These are phyloP conservation scores for Leucosporidium scottii DNA, from an alignment of 768 basidiomycete genomes.

Conservation along the genomic window DNA sequence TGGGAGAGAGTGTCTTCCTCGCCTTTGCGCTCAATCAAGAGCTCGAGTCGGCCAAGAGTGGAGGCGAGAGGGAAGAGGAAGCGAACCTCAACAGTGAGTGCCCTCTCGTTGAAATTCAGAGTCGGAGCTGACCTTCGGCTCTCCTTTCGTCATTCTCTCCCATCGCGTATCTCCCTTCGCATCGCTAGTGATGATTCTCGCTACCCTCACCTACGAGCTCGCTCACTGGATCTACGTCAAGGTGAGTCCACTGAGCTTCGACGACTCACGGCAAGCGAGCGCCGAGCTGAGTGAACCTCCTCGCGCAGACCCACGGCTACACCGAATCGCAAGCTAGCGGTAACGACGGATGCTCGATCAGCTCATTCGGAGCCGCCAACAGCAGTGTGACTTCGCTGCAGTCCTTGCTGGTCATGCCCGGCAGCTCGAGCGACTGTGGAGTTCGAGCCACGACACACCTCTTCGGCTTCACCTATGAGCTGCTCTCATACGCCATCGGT, in stretches of 20 bases:
- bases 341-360: neutral
- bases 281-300: neutral
- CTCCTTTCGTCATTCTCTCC: neutral
- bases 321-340: conserved; percentile 2
- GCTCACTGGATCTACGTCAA: conserved; percentile 27
- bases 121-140: neutral
- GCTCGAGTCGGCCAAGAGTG: conserved; percentile 15
- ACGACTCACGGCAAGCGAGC: neutral
- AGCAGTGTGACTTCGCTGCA: neutral
- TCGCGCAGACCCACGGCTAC: conserved; percentile 11
- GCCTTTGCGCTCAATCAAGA: conserved; percentile 11
- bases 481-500: conserved; percentile 23
- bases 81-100: conserved; percentile 23
- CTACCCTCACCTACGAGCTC: conserved; percentile 20
- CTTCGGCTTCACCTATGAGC: conserved; percentile 23
- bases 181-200: conserved; percentile 20
- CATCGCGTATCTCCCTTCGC: neutral
- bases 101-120: neutral
- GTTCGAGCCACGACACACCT: conserved; percentile 16
- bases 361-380: neutral
- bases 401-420: conserved; percentile 1
- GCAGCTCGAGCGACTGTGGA: conserved; percentile 15
- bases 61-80: conserved; percentile 9
- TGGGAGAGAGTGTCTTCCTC: conserved; percentile 6
- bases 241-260: neutral